A percentile compares a stretch with the other conserved stretches of the same genome.
These are phyloP conservation scores for Xylaria sp. DNA, from an alignment of 2,329 filamentous ascomycete genomes.

Conservation along the genomic window DNA sequence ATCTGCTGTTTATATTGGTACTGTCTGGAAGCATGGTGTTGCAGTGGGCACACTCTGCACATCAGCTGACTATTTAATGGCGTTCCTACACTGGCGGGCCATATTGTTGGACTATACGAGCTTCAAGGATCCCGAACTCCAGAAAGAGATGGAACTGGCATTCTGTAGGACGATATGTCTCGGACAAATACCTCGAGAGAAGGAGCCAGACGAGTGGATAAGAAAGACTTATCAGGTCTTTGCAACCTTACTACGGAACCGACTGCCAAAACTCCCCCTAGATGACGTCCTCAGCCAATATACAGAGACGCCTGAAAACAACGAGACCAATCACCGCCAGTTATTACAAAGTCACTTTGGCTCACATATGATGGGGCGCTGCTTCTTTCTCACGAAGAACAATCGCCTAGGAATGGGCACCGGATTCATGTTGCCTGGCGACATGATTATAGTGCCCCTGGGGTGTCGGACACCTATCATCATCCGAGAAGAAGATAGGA, in stretches of 20 bases:
- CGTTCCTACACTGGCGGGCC: constrained; percentile 52
- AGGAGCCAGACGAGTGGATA: constrained; percentile 36
- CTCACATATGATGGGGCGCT: constrained; percentile 42
- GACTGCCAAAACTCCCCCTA: constrained; percentile 38
- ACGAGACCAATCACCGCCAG: constrained; percentile 16
- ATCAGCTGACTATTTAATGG: constrained; percentile 51
- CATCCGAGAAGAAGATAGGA: constrained; percentile 33
- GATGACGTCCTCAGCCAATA: constrained; percentile 34
- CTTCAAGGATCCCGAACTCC: constrained; percentile 8
- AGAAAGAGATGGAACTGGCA: constrained; percentile 38
- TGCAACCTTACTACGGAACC: constrained; percentile 36
- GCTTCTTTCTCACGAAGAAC: constrained; percentile 41
- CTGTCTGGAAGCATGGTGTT: constrained; percentile 42
- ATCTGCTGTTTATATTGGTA: constrained; percentile 48
- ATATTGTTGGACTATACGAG: constrained; percentile 38
- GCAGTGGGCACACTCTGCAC: constrained; percentile 47
- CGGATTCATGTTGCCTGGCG: constrained; percentile 47
- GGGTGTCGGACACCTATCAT: constrained; percentile 49
- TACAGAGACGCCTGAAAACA: constrained; percentile 23
- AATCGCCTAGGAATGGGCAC: constrained; percentile 50
- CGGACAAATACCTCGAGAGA: constrained; percentile 36
- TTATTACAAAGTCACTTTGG: constrained; percentile 40
- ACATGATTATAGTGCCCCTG: constrained; percentile 51
- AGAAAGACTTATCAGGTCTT: constrained; percentile 42
- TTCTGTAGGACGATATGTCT: constrained; percentile 50